Evolutionary conservation across 192 early-diverging fungal genomes (phyloP), one percentile per base, ranked within the genome.

Genomic region (Dispira parvispora): DNA sequence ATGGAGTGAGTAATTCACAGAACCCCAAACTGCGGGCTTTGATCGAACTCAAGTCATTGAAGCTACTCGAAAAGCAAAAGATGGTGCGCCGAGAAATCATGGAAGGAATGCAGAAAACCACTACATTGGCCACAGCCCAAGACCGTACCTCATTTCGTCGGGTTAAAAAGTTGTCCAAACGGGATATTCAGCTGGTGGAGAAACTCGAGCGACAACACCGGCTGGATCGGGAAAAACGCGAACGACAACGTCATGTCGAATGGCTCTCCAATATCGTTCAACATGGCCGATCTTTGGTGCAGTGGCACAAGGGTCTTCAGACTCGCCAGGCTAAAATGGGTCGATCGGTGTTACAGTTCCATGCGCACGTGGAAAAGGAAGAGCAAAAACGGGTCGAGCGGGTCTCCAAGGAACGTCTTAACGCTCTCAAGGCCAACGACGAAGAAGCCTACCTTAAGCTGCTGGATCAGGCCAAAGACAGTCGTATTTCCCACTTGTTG

Each of bases 381-480:
- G 96, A 99, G 68, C 84, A 88, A 69, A 89, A 90, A 75, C 86
- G 89, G 54, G 73, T 79, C 25, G 86, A 91, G 70, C 80, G 86
- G 49, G 71, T 92, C 16, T 84, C 86, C 6, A 84, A 90, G 70
- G 96, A 99, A 78, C 91, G 96, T 91, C 76, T 99, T 28, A 82
- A 86, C 65, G 96, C 96, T 26, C 81, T 99, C 65, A 92, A 90
- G 78, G 89, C 84, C 53, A 91, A 96, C 77, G 93, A 99, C 74
- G 96, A 99, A 71, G 94, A 92, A 63, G 92, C 92, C 0, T 99
- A 99, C 70, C 75, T 96, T 68, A 88, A 90, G 68, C 80, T 99
- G 49, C 80, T 99, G 60, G 93, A 97, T 71, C 75, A 92, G 77
- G 87, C 87, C 45, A 99, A 99, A 75, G 92, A 99, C 71, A 96